Base-by-base conservation (phyloP, 75 land plant genomes). In the Isoetes taiwanensis region DNA sequence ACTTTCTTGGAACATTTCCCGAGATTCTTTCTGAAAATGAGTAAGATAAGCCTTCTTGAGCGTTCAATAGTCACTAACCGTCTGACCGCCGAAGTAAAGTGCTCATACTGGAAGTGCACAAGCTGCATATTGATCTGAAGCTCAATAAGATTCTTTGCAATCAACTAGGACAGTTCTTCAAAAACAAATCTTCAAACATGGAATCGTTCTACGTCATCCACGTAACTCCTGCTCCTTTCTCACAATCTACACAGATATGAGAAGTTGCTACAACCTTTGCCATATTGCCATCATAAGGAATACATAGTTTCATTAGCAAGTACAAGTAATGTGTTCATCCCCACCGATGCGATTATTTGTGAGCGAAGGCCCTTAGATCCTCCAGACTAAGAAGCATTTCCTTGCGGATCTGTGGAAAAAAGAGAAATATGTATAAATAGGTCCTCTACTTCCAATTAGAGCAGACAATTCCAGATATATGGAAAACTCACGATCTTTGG, bases 201-300 rank as follows among this genome's bases (percentile, higher is more conserved):
- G n/a, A n/a, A n/a, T n/a, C n/a, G n/a, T n/a, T n/a, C n/a, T n/a
- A n/a, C n/a, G n/a, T n/a, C n/a, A n/a, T n/a, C n/a, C n/a, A n/a
- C n/a, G n/a, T n/a, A n/a, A n/a, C n/a, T n/a, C n/a, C n/a, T n/a
- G n/a, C n/a, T n/a, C n/a, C n/a, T n/a, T n/a, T n/a, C n/a, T n/a
- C n/a, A n/a, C n/a, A n/a, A n/a, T n/a, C n/a, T n/a, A n/a, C n/a
- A n/a, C n/a, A n/a, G n/a, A n/a, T n/a, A n/a, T n/a, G n/a, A n/a
- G n/a, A n/a, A n/a, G n/a, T n/a, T n/a, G 86, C 85, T 25, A 86
- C 97, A 52, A 86, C 77, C 57, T 86, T 90, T 23, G 97, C 97
- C 97, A 90, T 90, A 77, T 90, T 90, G 3, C 97, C 97, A 77
- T 90, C 87, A 59, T 78, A n/a, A 86, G 0, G 85, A 83, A 2